A percentile compares a stretch with the other conserved stretches of the same genome.
Evolutionary conservation across 2,329 filamentous ascomycete genomes (phyloP).

Genomic region (Periglandula ipomoeae): DNA sequence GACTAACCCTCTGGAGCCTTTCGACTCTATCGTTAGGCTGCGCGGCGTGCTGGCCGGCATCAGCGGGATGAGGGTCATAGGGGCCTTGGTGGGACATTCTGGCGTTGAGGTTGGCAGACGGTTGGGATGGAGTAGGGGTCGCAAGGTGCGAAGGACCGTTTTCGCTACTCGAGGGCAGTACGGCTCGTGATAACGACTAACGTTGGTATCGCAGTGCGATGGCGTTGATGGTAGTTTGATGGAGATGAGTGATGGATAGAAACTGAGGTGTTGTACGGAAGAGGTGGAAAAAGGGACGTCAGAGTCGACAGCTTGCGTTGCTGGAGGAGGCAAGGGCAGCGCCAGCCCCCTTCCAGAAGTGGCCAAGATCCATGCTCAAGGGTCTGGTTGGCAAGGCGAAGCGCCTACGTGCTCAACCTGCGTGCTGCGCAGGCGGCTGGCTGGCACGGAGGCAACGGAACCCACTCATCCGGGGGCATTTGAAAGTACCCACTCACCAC

Average conservation of each 20-base stretch:
- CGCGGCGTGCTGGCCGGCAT: constrained; percentile 5
- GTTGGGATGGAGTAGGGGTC: constrained; percentile 3
- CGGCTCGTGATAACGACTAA: too few relatives aligned
- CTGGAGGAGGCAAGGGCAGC: constrained; percentile 7
- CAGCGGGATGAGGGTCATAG: constrained; percentile 8
- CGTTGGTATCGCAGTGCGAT: background rate
- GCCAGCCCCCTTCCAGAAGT: constrained; percentile 7
- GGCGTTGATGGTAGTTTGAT: background rate
- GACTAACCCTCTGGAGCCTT: constrained; percentile 7
- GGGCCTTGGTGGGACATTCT: constrained; percentile 9
- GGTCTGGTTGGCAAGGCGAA: constrained; percentile 19
- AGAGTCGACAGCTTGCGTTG: constrained; percentile 2
- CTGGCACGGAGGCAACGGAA: constrained; percentile 16
- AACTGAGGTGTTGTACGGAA: constrained; percentile 8
- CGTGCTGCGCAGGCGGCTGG: constrained; percentile 6
- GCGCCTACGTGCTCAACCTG: constrained; percentile 14
- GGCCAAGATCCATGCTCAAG: background rate
- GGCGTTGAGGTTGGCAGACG: background rate
- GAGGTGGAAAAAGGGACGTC: background rate
- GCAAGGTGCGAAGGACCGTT: constrained; percentile 13
- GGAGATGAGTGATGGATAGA: constrained; percentile 10
- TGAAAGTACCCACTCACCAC: background rate
- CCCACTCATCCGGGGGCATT: constrained; percentile 9
- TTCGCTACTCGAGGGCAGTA: background rate
- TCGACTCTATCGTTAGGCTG: constrained; percentile 4